A percentile compares a stretch with the other conserved stretches of the same genome.
Conservation (phyloP, 148 eudicot genomes). For the Silene conica region DNA sequence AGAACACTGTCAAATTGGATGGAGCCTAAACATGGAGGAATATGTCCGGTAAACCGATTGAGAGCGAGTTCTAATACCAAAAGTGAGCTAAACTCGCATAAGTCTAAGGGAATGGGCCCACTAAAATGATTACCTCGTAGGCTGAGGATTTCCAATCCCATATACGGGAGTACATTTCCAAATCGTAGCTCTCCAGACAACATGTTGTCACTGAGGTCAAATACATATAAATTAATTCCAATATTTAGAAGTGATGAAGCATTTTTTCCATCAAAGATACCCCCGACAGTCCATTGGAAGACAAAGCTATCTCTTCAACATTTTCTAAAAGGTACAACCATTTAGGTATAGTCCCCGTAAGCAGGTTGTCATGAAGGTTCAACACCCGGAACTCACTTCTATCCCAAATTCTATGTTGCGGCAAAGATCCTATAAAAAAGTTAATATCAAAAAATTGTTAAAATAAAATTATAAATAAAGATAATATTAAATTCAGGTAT, state of each 20-base stretch:
- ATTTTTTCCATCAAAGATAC: neutral
- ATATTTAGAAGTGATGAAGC: neutral
- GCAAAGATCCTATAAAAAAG: too few species aligned
- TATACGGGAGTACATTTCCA: too few species aligned
- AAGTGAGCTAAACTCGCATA: neutral
- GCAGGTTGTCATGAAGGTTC: neutral
- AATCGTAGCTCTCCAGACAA: too few species aligned
- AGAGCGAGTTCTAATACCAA: neutral
- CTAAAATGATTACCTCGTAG: neutral
- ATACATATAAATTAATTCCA: neutral
- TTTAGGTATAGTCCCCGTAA: too few species aligned
- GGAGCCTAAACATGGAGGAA: slow-evolving; percentile 3
- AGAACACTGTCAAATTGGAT: neutral
- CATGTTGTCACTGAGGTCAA: slow-evolving; percentile 1
- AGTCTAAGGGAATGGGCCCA: neutral
- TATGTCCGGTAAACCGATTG: neutral
- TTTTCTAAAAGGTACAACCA: neutral
- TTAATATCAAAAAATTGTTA: too few species aligned
- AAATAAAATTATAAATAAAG: too few species aligned
- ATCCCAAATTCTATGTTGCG: too few species aligned
- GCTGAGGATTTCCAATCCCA: too few species aligned
- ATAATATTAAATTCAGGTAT: too few species aligned
- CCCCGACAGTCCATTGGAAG: neutral
- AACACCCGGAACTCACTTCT: too few species aligned
- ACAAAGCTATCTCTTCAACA: neutral